Conservation (phyloP, 495 filamentous ascomycete genomes). For the Penicillium paradoxum region DNA sequence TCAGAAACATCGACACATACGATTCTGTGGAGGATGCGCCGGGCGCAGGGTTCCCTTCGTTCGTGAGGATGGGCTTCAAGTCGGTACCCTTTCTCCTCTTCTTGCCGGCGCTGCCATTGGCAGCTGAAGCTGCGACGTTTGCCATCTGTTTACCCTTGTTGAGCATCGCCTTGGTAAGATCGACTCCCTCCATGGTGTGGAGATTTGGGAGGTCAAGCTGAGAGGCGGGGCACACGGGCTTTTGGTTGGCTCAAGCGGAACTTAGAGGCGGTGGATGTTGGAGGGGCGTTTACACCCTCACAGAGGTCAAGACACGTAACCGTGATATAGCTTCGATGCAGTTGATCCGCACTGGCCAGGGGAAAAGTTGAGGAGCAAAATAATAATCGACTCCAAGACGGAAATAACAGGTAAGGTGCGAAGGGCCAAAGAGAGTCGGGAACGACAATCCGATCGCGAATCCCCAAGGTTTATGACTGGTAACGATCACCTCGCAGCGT, state of each 20-base stretch:
- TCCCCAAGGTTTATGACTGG: neutral
- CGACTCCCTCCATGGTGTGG: slow-evolving; percentile 65
- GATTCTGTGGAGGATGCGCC: slow-evolving; percentile 43
- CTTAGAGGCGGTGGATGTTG: slow-evolving; percentile 11
- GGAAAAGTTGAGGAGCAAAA: neutral
- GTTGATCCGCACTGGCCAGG: neutral
- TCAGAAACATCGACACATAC: slow-evolving; percentile 34
- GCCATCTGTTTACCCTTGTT: slow-evolving; percentile 77
- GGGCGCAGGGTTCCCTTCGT: slow-evolving; percentile 51
- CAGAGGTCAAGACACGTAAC: neutral
- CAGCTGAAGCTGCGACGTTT: slow-evolving; percentile 50
- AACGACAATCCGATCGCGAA: neutral
- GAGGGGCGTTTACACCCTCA: slow-evolving; percentile 5
- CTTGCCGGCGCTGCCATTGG: slow-evolving; percentile 65
- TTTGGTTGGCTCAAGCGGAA: slow-evolving; percentile 9
- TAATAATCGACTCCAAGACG: neutral
- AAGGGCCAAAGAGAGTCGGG: neutral
- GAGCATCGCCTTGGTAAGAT: slow-evolving; percentile 69
- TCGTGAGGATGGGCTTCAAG: slow-evolving; percentile 86
- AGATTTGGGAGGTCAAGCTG: slow-evolving; percentile 17
- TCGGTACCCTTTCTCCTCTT: slow-evolving; percentile 84
- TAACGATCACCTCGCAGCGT: neutral
- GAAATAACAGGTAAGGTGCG: neutral
- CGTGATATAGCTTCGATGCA: neutral
- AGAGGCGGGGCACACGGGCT: slow-evolving; percentile 23